A percentile compares a stretch with the other conserved stretches of the same genome.
These are phyloP conservation scores for Kwoniella sp. DNA, from an alignment of 768 basidiomycete genomes.

Conservation along the genomic window DNA sequence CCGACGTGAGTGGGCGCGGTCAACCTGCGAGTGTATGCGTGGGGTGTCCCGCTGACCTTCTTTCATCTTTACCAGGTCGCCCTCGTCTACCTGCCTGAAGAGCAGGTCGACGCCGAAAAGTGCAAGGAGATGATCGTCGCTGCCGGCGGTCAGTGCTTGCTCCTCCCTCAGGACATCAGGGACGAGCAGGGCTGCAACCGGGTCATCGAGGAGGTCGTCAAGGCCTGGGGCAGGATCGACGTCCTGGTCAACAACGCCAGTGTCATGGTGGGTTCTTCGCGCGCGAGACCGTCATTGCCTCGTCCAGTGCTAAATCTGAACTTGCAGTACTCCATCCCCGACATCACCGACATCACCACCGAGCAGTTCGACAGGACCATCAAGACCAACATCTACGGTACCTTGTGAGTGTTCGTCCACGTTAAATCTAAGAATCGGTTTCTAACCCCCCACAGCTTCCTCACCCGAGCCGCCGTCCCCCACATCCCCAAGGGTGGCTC, in stretches of 20 bases:
- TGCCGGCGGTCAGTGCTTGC: slow-evolving; percentile 37
- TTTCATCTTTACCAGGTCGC: slow-evolving; percentile 33
- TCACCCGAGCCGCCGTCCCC: slow-evolving; percentile 59
- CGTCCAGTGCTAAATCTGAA: slow-evolving; percentile 46
- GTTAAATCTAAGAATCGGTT: not conserved
- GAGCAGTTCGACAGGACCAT: slow-evolving; percentile 58
- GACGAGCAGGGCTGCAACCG: slow-evolving; percentile 48
- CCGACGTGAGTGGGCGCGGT: slow-evolving; percentile 34
- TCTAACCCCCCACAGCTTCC: slow-evolving; percentile 31
- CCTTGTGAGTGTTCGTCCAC: slow-evolving; percentile 54
- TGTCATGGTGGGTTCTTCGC: slow-evolving; percentile 50
- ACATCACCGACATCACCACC: slow-evolving; percentile 51
- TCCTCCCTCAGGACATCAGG: slow-evolving; percentile 49
- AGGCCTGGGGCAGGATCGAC: slow-evolving; percentile 53
- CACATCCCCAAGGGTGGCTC: slow-evolving; percentile 60
- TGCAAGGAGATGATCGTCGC: slow-evolving; percentile 34
- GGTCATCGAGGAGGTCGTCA: slow-evolving; percentile 43
- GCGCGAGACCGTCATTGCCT: not conserved
- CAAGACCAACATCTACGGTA: slow-evolving; percentile 59
- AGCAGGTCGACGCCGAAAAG: slow-evolving; percentile 54
- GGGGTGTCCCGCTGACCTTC: not conserved
- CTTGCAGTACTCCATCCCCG: slow-evolving; percentile 53
- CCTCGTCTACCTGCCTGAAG: slow-evolving; percentile 57
- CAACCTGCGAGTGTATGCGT: no score
- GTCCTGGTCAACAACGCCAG: slow-evolving; percentile 62